Base-by-base conservation (phyloP, 768 basidiomycete species). In the Tulasnella sp. region DNA sequence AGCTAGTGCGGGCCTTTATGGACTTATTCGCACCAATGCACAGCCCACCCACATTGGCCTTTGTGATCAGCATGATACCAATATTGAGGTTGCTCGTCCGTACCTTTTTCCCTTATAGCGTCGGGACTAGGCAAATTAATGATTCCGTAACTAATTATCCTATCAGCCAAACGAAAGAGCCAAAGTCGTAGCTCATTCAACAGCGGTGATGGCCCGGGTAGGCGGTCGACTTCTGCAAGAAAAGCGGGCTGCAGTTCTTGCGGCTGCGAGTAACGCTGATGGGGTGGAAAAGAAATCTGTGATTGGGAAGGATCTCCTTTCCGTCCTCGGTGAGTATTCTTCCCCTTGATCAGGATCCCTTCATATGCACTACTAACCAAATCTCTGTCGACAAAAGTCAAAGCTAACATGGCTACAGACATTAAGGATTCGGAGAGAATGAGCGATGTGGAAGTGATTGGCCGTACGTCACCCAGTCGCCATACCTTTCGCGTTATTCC, bases 321-420 rank as follows among this genome's bases (percentile, higher is more conserved):
- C 40, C 40, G 70, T 77, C 16, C 46, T 77, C 29, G 26, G 77
- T 72, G 37, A 44, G 77, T 48, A 55, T 55, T 57, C 16, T 44
- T 3, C 44, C 13, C 15, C 44, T 51, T n/a, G 23, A n/a, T 51
- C 51, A 51, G 6, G 51, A 51, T n/a, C 20, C 23, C 51, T n/a
- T 18, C 29, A 18, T 42, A 10, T 11, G 13, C 15, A 11, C 15
- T 15, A 40, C 35, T 46, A 23, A 61, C 32, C 7, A 18, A 72
- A 11, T 0, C n/a, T 37, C 37, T 46, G 13, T 26, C 10, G 5
- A 32, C 9, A 26, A 78, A 32, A 77, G 78, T 92, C 55, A 86
- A 86, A 78, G 91, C 91, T 4, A 93, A 92, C 81, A 87, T 90
- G 84, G 87, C 89, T 0, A 88, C 86, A 0, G 90, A 92, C 81